phyloP scores from a whole-genome alignment of 305 asterid species.

The Solanum chacoense region DNA sequence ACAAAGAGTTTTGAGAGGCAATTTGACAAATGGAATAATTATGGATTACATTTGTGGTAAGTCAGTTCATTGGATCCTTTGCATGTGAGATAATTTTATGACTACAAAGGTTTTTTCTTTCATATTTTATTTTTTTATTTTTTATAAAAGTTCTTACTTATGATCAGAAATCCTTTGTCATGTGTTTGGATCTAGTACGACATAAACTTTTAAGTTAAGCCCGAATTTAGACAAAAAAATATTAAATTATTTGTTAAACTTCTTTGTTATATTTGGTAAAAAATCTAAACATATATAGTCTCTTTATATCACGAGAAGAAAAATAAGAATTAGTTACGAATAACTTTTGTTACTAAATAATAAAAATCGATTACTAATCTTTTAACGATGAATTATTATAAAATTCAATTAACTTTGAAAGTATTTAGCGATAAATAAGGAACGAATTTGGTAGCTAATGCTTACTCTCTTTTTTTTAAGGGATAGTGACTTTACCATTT shows the following conservation, averaged over 20 bases:
- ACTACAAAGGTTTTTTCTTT: neutral
- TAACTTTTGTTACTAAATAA: neutral
- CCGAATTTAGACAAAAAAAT: neutral
- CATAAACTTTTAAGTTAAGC: neutral
- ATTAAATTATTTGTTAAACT: neutral
- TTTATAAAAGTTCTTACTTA: neutral
- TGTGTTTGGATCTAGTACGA: neutral
- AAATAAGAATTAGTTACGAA: neutral
- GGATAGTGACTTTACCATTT: neutral
- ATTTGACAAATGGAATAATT: neutral
- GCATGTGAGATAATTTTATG: neutral
- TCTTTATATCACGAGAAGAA: neutral
- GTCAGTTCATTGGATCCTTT: neutral
- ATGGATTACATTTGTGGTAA: neutral
- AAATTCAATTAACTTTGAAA: neutral
- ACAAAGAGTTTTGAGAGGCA: neutral
- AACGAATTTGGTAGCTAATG: neutral
- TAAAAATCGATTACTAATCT: neutral
- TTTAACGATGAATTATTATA: neutral
- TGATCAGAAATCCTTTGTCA: neutral
- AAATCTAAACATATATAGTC: neutral
- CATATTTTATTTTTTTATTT: neutral
- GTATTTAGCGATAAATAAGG: neutral
- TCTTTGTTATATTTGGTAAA: neutral
- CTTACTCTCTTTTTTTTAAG: neutral